Percentiles rank a stretch among this genome's conserved stretches.
Conservation (phyloP, 2,329 filamentous ascomycete genomes). For the Penicillium sp. region DNA sequence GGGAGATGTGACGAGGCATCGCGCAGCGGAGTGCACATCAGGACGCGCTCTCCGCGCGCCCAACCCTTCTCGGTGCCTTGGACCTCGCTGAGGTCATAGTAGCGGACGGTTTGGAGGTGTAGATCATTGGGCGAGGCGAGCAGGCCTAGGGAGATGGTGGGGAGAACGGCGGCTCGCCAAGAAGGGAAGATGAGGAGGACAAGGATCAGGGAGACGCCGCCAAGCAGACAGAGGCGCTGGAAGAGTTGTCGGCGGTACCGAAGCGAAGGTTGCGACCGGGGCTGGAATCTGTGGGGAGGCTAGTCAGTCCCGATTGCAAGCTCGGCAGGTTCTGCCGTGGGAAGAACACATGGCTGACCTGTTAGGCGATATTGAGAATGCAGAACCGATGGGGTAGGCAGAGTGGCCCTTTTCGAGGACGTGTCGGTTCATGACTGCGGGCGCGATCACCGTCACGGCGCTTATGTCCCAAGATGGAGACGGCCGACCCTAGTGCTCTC, state of each 20-base stretch:
- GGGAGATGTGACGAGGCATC: conserved; percentile 88
- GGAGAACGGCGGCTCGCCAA: conserved; percentile 63
- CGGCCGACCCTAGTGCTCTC: conserved; percentile 5
- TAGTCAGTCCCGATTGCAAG: conserved; percentile 10
- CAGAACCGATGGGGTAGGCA: conserved; percentile 69
- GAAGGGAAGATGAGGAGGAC: conserved; percentile 76
- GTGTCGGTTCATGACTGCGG: conserved; percentile 78
- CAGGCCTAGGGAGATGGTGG: conserved; percentile 68
- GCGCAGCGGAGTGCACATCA: conserved; percentile 89
- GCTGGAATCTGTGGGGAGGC: conserved; percentile 69
- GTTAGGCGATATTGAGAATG: conserved; percentile 86
- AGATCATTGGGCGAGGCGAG: conserved; percentile 68
- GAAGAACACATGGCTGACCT: conserved; percentile 58
- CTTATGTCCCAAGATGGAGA: conserved; percentile 20
- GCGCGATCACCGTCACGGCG: conserved; percentile 28
- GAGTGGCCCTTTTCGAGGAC: conserved; percentile 76
- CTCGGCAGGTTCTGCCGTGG: background rate
- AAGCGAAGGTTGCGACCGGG: conserved; percentile 72
- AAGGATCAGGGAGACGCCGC: conserved; percentile 59
- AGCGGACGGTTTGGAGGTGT: conserved; percentile 90
- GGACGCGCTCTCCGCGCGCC: conserved; percentile 93
- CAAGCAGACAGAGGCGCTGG: conserved; percentile 62
- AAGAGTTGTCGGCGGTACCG: conserved; percentile 74
- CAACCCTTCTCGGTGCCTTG: conserved; percentile 90
- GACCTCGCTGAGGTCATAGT: conserved; percentile 91